A percentile compares a stretch with the other conserved stretches of the same genome.
These are phyloP conservation scores for Inga laurina DNA, from an alignment of 306 rosid genomes.

Conservation along the genomic window DNA sequence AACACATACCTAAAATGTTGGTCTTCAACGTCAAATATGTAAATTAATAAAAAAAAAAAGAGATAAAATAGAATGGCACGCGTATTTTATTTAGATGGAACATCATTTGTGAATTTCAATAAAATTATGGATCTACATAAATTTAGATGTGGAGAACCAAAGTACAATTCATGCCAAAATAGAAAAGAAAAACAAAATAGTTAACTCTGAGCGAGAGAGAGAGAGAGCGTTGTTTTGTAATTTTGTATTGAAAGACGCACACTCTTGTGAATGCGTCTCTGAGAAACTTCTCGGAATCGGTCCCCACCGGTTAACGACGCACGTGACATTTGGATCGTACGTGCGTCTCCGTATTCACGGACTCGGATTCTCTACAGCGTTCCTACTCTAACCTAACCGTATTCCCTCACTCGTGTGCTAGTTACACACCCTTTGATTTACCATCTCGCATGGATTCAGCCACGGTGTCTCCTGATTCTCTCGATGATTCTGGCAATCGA, in stretches of 20 bases:
- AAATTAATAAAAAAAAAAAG: too few species aligned
- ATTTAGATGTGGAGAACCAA: neutral
- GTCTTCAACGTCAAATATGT: too few species aligned
- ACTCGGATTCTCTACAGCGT: slow-evolving; percentile 39
- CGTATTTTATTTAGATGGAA: neutral
- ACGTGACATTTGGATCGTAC: slow-evolving; percentile 58
- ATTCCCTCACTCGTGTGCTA: slow-evolving; percentile 25
- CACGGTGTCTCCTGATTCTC: slow-evolving; percentile 54
- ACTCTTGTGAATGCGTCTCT: slow-evolving; percentile 21
- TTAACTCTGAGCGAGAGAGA: neutral
- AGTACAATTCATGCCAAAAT: slow-evolving; percentile 6
- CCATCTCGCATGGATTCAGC: slow-evolving; percentile 52
- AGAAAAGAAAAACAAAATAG: neutral
- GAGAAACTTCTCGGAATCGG: slow-evolving; percentile 64
- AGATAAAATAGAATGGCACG: neutral
- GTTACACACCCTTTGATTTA: slow-evolving; percentile 63
- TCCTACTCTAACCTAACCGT: slow-evolving; percentile 19
- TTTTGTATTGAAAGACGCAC: slow-evolving; percentile 16
- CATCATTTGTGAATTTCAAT: neutral
- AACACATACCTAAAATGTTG: too few species aligned
- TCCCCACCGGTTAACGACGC: slow-evolving; percentile 51
- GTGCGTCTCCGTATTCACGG: slow-evolving; percentile 51
- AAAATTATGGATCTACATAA: neutral
- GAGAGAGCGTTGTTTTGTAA: slow-evolving; percentile 14
- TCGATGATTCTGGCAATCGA: slow-evolving; percentile 36